phyloP scores from a whole-genome alignment of 1,284 basidiomycete species.

The Xerocomus amazonicus region DNA sequence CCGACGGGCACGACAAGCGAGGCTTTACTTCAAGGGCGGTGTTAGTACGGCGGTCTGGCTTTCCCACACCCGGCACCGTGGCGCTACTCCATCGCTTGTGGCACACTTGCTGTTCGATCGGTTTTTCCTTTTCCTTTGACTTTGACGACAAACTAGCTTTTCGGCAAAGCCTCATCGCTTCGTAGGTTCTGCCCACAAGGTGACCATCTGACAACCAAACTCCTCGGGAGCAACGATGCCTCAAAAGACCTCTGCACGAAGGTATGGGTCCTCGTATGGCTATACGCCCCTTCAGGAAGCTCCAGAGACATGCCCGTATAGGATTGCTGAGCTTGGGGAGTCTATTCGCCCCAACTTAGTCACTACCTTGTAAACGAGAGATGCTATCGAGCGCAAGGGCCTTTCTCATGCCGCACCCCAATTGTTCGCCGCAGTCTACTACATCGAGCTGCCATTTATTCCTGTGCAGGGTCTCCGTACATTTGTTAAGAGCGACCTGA shows the following conservation, averaged over 20 bases:
- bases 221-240: constrained; percentile 17
- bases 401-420: background rate
- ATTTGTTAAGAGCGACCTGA: no score
- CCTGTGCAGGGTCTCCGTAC: constrained; percentile 2
- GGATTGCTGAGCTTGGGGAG: background rate
- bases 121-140: background rate
- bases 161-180: background rate
- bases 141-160: background rate
- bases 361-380: background rate
- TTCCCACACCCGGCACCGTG: background rate
- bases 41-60: constrained; percentile 1
- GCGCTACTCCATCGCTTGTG: constrained; percentile 1
- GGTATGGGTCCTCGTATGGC: background rate
- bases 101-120: background rate
- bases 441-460: background rate
- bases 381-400: background rate
- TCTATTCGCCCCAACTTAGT: background rate
- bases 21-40: background rate
- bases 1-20: constrained; percentile 5
- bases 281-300: background rate
- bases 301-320: background rate
- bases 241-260: constrained; percentile 9
- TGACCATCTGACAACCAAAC: constrained; percentile 5
- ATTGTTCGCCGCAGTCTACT: background rate
- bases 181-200: background rate